A percentile compares a stretch with the other conserved stretches of the same genome.
Evolutionary conservation across 805 yeast genomes (phyloP).

Genomic region (Brettanomyces custersianus): DNA sequence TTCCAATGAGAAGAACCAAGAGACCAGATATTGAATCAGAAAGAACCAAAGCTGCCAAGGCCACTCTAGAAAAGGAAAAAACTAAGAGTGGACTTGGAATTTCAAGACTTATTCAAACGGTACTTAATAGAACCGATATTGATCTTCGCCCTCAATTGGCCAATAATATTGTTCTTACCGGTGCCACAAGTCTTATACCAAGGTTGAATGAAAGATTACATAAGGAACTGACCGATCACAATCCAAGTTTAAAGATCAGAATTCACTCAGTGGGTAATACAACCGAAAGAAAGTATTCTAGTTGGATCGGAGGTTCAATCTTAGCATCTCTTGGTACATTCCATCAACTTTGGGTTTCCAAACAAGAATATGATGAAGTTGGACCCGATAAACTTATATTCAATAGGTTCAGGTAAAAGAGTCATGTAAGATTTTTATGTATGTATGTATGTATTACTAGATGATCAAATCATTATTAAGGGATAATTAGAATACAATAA

Average conservation of each 20-base stretch:
- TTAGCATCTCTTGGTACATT: constrained; percentile 84
- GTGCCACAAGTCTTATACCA: constrained; percentile 73
- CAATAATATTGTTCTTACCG: constrained; percentile 80
- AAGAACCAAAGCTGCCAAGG: not conserved
- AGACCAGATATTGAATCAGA: constrained; percentile 23
- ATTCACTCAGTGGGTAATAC: constrained; percentile 74
- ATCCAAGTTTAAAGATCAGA: constrained; percentile 82
- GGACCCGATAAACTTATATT: constrained; percentile 74
- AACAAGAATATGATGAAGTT: constrained; percentile 77
- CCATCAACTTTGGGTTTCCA: constrained; percentile 92
- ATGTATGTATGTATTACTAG: not conserved
- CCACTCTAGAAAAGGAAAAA: not conserved
- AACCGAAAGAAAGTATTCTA: constrained; percentile 66
- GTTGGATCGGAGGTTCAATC: constrained; percentile 92
- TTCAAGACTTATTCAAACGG: constrained; percentile 50
- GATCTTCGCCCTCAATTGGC: constrained; percentile 81
- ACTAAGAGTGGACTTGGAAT: constrained; percentile 27
- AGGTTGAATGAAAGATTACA: constrained; percentile 72
- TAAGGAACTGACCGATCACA: constrained; percentile 54
- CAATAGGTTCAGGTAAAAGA: constrained; percentile 74
- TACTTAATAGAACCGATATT: constrained; percentile 56
- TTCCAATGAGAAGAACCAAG: constrained; percentile 59
- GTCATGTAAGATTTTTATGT: not conserved
- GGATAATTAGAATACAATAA: not conserved
- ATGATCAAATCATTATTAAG: not conserved